Conservation (phyloP, 2,329 filamentous ascomycete genomes). For the Exophiala sideris region DNA sequence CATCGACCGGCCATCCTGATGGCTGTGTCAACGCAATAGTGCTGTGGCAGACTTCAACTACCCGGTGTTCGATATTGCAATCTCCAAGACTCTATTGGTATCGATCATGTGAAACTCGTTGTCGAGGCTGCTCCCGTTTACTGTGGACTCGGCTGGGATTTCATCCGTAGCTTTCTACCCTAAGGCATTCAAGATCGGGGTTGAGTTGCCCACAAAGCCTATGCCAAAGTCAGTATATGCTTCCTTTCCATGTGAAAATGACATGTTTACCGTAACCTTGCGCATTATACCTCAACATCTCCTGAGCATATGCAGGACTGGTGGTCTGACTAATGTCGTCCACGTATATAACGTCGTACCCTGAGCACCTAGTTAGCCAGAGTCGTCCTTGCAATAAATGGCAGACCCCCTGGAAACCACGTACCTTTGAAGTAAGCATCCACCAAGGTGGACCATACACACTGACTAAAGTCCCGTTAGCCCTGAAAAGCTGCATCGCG, state of each 20-base stretch:
- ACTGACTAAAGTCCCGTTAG: conserved; percentile 38
- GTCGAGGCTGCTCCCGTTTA: too few relatives aligned
- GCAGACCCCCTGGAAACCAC: neutral
- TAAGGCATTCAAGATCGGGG: conserved; percentile 12
- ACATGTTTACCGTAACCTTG: conserved; percentile 9
- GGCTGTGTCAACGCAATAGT: neutral
- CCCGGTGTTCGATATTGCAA: neutral
- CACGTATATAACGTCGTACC: conserved; percentile 53
- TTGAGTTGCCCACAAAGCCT: conserved; percentile 17
- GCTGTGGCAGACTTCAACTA: neutral
- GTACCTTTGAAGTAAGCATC: conserved; percentile 53
- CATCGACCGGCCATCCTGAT: neutral
- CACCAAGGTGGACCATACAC: conserved; percentile 53
- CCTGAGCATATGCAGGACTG: conserved; percentile 25
- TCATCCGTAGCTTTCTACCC: neutral
- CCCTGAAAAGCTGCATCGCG: too few relatives aligned
- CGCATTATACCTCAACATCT: conserved; percentile 17
- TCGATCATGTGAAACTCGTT: too few relatives aligned
- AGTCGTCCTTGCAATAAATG: neutral
- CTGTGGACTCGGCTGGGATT: too few relatives aligned
- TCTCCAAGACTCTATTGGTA: too few relatives aligned
- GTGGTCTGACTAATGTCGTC: conserved; percentile 54
- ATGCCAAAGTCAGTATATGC: neutral
- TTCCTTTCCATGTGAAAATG: neutral
- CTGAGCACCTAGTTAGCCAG: neutral